Evolutionary conservation across 306 rosid species (phyloP).

Genomic region (Prunus fruticosa): DNA sequence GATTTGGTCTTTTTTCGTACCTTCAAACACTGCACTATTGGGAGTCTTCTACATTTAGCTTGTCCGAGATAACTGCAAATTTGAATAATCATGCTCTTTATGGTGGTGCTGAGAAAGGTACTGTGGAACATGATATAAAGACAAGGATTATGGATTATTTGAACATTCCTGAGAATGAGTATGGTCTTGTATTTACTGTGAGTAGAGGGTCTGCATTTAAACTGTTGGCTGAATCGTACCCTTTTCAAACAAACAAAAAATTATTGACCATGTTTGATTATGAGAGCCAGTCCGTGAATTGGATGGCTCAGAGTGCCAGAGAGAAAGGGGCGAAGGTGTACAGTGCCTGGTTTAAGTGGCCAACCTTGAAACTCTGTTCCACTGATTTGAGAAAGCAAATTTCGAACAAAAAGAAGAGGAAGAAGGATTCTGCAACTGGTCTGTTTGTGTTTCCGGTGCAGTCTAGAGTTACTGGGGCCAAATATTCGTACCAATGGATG

Average conservation of each 20-base stretch:
- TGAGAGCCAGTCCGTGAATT: conserved; percentile 90
- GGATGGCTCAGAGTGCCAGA: conserved; percentile 93
- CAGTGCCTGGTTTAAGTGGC: conserved; percentile 98
- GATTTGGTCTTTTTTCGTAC: conserved; percentile 88
- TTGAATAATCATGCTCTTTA: conserved; percentile 89
- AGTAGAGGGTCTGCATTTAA: conserved; percentile 94
- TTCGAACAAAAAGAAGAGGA: conserved; percentile 76
- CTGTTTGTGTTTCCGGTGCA: conserved; percentile 96
- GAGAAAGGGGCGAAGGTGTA: conserved; percentile 88
- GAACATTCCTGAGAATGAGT: conserved; percentile 92
- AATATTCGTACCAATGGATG: conserved; percentile 99
- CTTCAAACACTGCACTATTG: conserved; percentile 88
- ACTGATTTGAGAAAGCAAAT: conserved; percentile 94
- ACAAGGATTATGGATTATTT: conserved; percentile 83
- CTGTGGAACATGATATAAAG: conserved; percentile 85
- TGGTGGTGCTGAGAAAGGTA: conserved; percentile 89
- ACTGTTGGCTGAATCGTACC: conserved; percentile 86
- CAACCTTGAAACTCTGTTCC: conserved; percentile 89
- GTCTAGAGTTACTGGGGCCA: conserved; percentile 92
- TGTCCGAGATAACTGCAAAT: conserved; percentile 95
- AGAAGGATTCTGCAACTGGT: conserved; percentile 86
- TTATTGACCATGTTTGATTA: conserved; percentile 95
- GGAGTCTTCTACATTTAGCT: conserved; percentile 95
- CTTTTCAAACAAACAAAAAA: conserved; percentile 84
- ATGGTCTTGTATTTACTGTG: conserved; percentile 93